Evolutionary conservation across 108 stramenopile genomes (phyloP).

Genomic region (Conticribra weissflogii): DNA sequence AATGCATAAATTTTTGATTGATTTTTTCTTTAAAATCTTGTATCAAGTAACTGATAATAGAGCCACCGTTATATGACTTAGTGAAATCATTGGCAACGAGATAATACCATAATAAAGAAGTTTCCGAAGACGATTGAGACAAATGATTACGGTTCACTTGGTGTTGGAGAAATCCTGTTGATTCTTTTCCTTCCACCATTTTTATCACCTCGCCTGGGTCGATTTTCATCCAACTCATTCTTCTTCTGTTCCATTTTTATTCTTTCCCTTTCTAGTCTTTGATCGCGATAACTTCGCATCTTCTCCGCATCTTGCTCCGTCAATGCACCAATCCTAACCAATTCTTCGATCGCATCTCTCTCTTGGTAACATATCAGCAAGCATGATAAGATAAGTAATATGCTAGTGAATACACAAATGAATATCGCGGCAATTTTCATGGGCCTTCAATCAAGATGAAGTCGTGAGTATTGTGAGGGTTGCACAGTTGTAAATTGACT

Average conservation of each 20-base stretch:
- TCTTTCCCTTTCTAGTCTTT: slow-evolving; percentile 9
- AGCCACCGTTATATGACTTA: neutral
- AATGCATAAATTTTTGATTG: slow-evolving; percentile 1
- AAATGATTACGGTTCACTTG: neutral
- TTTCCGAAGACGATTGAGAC: neutral
- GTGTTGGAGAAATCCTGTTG: slow-evolving; percentile 29
- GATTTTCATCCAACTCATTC: too few relatives aligned
- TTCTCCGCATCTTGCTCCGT: slow-evolving; percentile 36
- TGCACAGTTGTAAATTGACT: too few relatives aligned
- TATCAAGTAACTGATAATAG: neutral
- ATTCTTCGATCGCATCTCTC: slow-evolving; percentile 53
- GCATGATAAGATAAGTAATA: slow-evolving; percentile 46
- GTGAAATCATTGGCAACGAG: neutral
- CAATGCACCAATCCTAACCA: slow-evolving; percentile 42
- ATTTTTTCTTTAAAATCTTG: neutral
- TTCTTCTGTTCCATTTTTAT: slow-evolving; percentile 12
- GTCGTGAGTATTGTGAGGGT: too few relatives aligned
- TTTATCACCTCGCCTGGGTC: too few relatives aligned
- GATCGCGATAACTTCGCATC: slow-evolving; percentile 26
- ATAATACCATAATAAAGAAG: neutral
- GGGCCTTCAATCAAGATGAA: slow-evolving; percentile 3
- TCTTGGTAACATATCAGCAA: slow-evolving; percentile 50
- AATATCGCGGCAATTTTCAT: slow-evolving; percentile 14
- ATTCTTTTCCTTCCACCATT: slow-evolving; percentile 10
- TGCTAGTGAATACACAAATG: slow-evolving; percentile 16